A percentile compares a stretch with the other conserved stretches of the same genome.
These are phyloP conservation scores for Tulasnella sp. DNA, from an alignment of 768 basidiomycete genomes.

Conservation along the genomic window DNA sequence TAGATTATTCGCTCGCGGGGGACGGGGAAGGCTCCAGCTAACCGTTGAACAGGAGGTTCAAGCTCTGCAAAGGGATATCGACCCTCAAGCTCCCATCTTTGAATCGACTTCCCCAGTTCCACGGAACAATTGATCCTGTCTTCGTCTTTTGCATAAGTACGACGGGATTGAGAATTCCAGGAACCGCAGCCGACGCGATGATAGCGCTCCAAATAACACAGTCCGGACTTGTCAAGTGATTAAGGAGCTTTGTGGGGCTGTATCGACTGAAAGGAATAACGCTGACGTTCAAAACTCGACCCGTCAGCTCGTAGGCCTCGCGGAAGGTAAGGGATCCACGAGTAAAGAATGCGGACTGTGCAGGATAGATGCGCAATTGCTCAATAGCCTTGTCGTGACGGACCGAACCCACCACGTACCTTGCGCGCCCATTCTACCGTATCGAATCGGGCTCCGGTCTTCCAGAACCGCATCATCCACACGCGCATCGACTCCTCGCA, in stretches of 20 bases:
- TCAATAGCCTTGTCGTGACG: background rate
- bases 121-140: conserved; percentile 70
- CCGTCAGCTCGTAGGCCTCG: conserved; percentile 88
- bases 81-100: conserved; percentile 89
- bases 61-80: conserved; percentile 84
- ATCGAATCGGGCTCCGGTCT: conserved; percentile 92
- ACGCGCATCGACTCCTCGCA: conserved; percentile 51
- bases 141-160: conserved; percentile 86
- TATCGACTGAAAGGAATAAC: conserved; percentile 85
- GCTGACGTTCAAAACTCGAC: conserved; percentile 86
- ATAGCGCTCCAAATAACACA: conserved; percentile 37
- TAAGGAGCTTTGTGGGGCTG: conserved; percentile 90
- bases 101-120: conserved; percentile 92
- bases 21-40: conserved; percentile 8
- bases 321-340: conserved; percentile 89
- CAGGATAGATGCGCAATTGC: background rate
- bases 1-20: background rate
- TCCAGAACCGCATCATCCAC: conserved; percentile 62
- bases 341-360: conserved; percentile 83
- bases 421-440: conserved; percentile 82
- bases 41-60: conserved; percentile 88
- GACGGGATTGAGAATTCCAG: conserved; percentile 53
- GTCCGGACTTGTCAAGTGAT: conserved; percentile 93
- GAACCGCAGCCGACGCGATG: conserved; percentile 13
- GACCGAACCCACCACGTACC: conserved; percentile 31